Conservation (phyloP, 495 filamentous ascomycete genomes). For the Xylaria flabelliformis region DNA sequence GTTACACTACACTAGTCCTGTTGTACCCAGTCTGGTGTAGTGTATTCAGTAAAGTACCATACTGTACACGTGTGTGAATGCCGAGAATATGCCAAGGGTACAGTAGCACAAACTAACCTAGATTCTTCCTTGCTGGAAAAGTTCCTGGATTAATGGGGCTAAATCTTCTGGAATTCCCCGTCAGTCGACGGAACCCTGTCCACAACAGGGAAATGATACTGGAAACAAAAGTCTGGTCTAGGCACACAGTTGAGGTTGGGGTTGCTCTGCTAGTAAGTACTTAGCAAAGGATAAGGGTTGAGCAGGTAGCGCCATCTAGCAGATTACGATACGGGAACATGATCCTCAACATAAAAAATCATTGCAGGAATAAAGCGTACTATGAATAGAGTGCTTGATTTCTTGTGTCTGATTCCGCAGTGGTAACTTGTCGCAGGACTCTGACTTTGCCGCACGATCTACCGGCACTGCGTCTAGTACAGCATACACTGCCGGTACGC, state of each 20-base stretch:
- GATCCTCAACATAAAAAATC: neutral
- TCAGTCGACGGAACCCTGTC: neutral
- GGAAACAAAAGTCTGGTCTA: too few relatives aligned
- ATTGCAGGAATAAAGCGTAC: neutral
- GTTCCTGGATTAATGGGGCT: constrained; percentile 8
- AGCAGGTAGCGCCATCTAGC: neutral
- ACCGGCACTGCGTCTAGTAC: neutral
- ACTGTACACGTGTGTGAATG: neutral
- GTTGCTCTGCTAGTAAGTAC: too few relatives aligned
- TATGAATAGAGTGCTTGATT: neutral
- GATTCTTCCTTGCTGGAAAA: neutral
- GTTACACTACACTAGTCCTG: too few relatives aligned
- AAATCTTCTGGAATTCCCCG: constrained; percentile 4
- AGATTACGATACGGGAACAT: neutral
- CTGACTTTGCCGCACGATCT: neutral
- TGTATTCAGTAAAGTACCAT: neutral
- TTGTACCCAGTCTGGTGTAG: neutral
- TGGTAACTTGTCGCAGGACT: neutral
- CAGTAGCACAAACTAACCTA: too few relatives aligned
- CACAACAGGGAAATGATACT: neutral
- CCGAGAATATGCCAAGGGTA: constrained; percentile 2
- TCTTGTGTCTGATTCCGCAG: neutral
- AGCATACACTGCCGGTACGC: constrained; percentile 7
- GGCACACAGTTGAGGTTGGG: neutral
- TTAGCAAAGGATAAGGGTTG: neutral